phyloP scores from a whole-genome alignment of 495 filamentous ascomycete species.

The Astrothelium subdiscretum region DNA sequence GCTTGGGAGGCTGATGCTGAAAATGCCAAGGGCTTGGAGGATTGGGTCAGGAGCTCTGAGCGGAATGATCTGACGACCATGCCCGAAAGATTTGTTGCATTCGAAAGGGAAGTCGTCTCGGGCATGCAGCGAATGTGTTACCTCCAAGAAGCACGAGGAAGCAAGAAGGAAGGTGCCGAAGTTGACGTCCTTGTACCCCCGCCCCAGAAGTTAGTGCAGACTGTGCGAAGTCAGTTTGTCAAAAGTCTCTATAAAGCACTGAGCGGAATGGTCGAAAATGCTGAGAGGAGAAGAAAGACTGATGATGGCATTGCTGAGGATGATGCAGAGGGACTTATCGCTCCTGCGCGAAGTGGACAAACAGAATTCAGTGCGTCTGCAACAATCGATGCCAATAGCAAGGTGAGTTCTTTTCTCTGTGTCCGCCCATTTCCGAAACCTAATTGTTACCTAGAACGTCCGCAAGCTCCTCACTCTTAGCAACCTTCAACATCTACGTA shows the following conservation, averaged over 20 bases:
- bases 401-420: slow-evolving; percentile 42
- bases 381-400: slow-evolving; percentile 44
- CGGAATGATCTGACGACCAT: slow-evolving; percentile 78
- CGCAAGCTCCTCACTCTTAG: slow-evolving; percentile 86
- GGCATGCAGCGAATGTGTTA: slow-evolving; percentile 93
- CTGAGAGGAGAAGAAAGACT: slow-evolving; percentile 55
- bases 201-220: slow-evolving; percentile 68
- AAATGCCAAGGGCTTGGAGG: slow-evolving; percentile 77
- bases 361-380: background rate
- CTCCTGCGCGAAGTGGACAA: slow-evolving; percentile 4
- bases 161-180: slow-evolving; percentile 2
- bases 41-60: slow-evolving; percentile 74
- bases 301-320: slow-evolving; percentile 45
- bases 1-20: slow-evolving; percentile 85
- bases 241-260: slow-evolving; percentile 83
- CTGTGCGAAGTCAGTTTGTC: slow-evolving; percentile 78
- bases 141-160: slow-evolving; percentile 61
- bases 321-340: slow-evolving; percentile 26
- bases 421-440: background rate
- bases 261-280: slow-evolving; percentile 91
- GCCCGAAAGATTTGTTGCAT: slow-evolving; percentile 68
- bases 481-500: slow-evolving; percentile 70
- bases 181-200: slow-evolving; percentile 72
- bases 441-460: slow-evolving; percentile 48
- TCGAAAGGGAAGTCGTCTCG: slow-evolving; percentile 62